Percentiles rank a stretch among this genome's conserved stretches.
Conservation (phyloP, 2,329 filamentous ascomycete species). For the Botryotinia calthae region DNA sequence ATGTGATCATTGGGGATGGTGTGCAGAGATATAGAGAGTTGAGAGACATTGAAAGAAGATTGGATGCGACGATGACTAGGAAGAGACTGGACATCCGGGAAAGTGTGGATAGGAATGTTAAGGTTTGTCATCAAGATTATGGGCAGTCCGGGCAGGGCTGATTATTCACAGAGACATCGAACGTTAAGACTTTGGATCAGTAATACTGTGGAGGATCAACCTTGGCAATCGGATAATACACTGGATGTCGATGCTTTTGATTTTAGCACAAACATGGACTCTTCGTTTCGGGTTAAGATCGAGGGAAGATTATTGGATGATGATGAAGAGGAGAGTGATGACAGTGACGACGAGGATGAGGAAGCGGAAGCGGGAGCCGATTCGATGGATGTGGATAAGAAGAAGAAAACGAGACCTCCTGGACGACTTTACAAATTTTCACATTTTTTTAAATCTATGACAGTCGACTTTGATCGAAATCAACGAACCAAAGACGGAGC, state of each 20-base stretch:
- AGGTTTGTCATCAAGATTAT: conserved; percentile 47
- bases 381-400: conserved; percentile 56
- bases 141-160: conserved; percentile 16
- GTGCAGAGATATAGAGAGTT: conserved; percentile 79
- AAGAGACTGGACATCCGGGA: conserved; percentile 92
- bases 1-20: conserved; percentile 76
- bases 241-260: conserved; percentile 75
- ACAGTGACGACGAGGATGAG: conserved; percentile 49
- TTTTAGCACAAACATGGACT: conserved; percentile 72
- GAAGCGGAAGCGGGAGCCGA: conserved; percentile 40
- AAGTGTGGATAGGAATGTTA: conserved; percentile 69
- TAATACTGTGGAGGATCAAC: conserved; percentile 91
- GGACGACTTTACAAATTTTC: conserved; percentile 61
- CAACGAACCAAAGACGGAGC: conserved; percentile 54
- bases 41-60: conserved; percentile 78
- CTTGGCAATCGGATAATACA: conserved; percentile 73
- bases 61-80: conserved; percentile 91
- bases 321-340: conserved; percentile 51
- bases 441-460: conserved; percentile 79
- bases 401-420: conserved; percentile 42
- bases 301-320: conserved; percentile 81
- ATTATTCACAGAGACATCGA: conserved; percentile 60
- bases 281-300: conserved; percentile 86
- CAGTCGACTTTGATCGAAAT: conserved; percentile 68
- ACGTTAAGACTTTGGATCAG: conserved; percentile 92